Percentiles rank a stretch among this genome's conserved stretches.
Evolutionary conservation across 441 rosid species (phyloP).

Genomic region (California macrophylla): DNA sequence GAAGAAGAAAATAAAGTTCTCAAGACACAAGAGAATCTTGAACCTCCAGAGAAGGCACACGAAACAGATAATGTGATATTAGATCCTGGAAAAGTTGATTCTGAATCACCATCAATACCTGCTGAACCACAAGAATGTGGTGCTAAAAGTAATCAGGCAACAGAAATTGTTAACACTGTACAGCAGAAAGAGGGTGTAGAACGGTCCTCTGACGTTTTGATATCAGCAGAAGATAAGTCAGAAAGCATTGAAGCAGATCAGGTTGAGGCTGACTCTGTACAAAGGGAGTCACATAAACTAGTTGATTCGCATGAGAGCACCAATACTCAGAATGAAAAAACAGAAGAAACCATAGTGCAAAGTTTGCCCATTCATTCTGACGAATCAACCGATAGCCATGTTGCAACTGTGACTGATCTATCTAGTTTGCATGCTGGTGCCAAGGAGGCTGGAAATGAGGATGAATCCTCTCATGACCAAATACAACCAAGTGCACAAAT

Average conservation of each 20-base stretch:
- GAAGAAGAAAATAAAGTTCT: slow-evolving; percentile 33
- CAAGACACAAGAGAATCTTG: slow-evolving; percentile 24
- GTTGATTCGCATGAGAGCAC: slow-evolving; percentile 31
- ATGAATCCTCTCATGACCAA: slow-evolving; percentile 25
- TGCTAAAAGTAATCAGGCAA: slow-evolving; percentile 19
- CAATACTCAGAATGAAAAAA: slow-evolving; percentile 29
- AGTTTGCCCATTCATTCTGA: slow-evolving; percentile 30
- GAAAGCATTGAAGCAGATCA: slow-evolving; percentile 30
- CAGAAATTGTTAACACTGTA: slow-evolving; percentile 27
- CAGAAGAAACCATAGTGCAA: slow-evolving; percentile 33
- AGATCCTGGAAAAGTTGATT: slow-evolving; percentile 34
- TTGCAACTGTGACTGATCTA: slow-evolving; percentile 28
- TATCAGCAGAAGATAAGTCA: slow-evolving; percentile 30
- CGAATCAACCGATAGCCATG: slow-evolving; percentile 25
- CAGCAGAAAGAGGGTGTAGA: slow-evolving; percentile 34
- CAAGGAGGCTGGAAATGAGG: slow-evolving; percentile 27
- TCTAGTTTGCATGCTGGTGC: slow-evolving; percentile 28
- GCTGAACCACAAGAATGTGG: slow-evolving; percentile 34
- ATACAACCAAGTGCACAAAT: slow-evolving; percentile 25
- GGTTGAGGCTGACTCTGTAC: slow-evolving; percentile 24
- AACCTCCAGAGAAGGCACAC: slow-evolving; percentile 26
- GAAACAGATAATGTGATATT: slow-evolving; percentile 25
- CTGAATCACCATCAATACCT: slow-evolving; percentile 29
- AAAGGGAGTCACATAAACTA: slow-evolving; percentile 26
- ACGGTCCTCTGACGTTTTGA: slow-evolving; percentile 30